Base-by-base conservation (phyloP, 768 basidiomycete species). In the Pulveroboletus sp. region DNA sequence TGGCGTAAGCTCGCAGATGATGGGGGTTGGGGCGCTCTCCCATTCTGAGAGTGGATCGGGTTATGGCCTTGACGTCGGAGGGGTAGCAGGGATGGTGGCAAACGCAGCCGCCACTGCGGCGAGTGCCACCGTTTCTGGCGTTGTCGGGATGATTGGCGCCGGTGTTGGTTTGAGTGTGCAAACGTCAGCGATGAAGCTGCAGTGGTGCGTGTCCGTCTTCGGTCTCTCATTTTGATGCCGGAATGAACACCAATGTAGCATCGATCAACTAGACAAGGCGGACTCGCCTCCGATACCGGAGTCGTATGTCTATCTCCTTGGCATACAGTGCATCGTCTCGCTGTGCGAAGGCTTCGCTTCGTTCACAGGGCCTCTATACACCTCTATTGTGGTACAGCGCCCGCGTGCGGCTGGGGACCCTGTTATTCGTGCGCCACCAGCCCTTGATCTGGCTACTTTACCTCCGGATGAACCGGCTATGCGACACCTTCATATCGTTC, bases 191-290 rank as follows among this genome's bases (percentile, higher is more conserved):
- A 90, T 95, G 86, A 95, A 93, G 64, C 65, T 96, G 24, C 91
- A 93, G 67, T 93, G 94, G 93, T 93, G 53, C 37, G 82, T 72
- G 5, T 18, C 10, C 37, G 15, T 30, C 13, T 32, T 14, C 1
- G 3, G 5, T n/a, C 4, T 32, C 36, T 31, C 30, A 21, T 17
- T 35, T 21, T 26, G 24, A 8, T 40, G 11, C 8, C 31, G 6
- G 50, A 30, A n/a, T 35, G 18, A 33, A 43, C n/a, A 9, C 21
- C 35, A 8, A 1, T 15, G 5, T 59, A 96, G 94, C 65, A 97
- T 99, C 58, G 95, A 99, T 65, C 96, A 98, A 67, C 81, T 97
- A 11, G 95, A 99, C 72, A 99, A 99, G 67, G 88, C 92, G 0
- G 96, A 99, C 58, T 83, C 93, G 0, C 96, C 96, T 0, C 76